A percentile compares a stretch with the other conserved stretches of the same genome.
These are phyloP conservation scores for Galerina marginata DNA, from an alignment of 768 basidiomycete genomes.

Conservation along the genomic window DNA sequence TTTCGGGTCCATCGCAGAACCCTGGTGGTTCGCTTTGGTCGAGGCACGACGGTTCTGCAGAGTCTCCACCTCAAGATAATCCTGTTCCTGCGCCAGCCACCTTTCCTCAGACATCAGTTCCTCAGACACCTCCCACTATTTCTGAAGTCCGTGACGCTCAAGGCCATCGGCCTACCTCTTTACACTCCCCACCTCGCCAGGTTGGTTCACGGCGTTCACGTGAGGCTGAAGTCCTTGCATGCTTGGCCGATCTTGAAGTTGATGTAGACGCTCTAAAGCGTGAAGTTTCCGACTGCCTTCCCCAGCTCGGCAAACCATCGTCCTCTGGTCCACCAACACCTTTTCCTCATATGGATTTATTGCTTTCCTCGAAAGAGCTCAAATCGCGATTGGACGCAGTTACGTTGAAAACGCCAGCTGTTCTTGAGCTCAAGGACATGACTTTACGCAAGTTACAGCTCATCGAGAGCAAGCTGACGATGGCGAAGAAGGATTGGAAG, in stretches of 20 bases:
- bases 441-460: too few relatives aligned
- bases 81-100: background rate
- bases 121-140: background rate
- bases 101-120: background rate
- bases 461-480: background rate
- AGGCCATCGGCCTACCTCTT: background rate
- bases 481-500: background rate
- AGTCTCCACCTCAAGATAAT: background rate
- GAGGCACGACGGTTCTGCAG: background rate
- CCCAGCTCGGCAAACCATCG: background rate
- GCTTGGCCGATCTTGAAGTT: too few relatives aligned
- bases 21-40: slow-evolving; percentile 16
- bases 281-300: background rate
- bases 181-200: background rate
- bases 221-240: too few relatives aligned
- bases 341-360: background rate
- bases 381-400: too few relatives aligned
- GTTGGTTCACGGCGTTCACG: too few relatives aligned
- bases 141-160: background rate
- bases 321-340: background rate
- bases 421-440: too few relatives aligned
- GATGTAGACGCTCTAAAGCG: too few relatives aligned
- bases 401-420: too few relatives aligned
- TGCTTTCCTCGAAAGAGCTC: too few relatives aligned
- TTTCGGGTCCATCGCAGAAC: background rate